A percentile compares a stretch with the other conserved stretches of the same genome.
Conservation (phyloP, 768 basidiomycete species). For the Auricularia auricula-judae region DNA sequence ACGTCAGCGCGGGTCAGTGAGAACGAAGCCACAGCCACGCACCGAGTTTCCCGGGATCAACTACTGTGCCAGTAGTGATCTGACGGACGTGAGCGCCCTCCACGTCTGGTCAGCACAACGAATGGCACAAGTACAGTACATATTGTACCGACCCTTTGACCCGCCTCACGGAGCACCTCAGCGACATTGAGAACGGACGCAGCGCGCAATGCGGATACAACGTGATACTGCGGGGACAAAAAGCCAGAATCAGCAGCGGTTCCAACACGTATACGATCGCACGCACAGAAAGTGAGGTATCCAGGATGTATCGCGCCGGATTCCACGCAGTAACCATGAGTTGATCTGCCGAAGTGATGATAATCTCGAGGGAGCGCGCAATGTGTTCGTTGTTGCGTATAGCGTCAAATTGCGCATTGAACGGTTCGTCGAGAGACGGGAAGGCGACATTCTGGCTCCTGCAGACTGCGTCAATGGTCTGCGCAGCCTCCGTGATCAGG, state of each 20-base stretch:
- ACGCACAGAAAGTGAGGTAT: not conserved
- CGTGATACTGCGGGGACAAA: not conserved
- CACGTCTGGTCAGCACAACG: not conserved
- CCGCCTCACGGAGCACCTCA: not conserved
- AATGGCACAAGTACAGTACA: not conserved
- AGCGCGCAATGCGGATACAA: not conserved
- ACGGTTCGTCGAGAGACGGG: not conserved
- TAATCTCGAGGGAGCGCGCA: no score
- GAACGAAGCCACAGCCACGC: not conserved
- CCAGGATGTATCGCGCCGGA: not conserved
- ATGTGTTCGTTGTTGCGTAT: not conserved
- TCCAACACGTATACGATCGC: not conserved
- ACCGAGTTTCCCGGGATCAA: conserved; percentile 27
- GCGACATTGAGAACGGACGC: not conserved
- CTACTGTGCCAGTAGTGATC: conserved; percentile 22
- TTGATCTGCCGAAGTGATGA: not conserved
- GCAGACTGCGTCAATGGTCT: not conserved
- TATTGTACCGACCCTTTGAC: not conserved
- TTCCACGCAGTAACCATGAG: not conserved
- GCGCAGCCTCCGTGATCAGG: no score
- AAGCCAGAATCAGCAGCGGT: not conserved
- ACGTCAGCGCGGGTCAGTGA: not conserved
- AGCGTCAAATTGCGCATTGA: not conserved
- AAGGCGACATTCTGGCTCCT: not conserved
- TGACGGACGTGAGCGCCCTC: conserved; percentile 23